A percentile compares a stretch with the other conserved stretches of the same genome.
Evolutionary conservation across 2,329 filamentous ascomycete genomes (phyloP).

Genomic region (Ophiostoma quercus): DNA sequence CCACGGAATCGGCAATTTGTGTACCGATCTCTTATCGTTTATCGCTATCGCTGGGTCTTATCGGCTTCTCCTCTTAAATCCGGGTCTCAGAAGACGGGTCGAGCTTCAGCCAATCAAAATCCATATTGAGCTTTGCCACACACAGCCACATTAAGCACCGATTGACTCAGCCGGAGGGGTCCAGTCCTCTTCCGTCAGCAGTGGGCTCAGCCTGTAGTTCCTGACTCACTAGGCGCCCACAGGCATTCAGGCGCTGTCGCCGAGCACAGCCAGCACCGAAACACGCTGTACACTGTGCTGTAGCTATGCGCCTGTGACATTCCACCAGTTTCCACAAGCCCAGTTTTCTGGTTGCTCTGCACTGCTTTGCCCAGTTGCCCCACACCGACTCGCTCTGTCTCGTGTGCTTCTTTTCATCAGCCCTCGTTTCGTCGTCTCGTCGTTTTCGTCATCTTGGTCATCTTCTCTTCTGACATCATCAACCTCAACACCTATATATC

Average conservation of each 20-base stretch:
- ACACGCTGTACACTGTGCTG: constrained; percentile 9
- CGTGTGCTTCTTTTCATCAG: constrained; percentile 3
- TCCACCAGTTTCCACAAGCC: constrained; percentile 24
- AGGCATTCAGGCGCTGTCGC: background rate
- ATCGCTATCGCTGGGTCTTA: background rate
- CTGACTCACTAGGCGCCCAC: background rate
- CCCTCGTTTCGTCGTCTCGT: constrained; percentile 1
- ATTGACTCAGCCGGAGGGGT: constrained; percentile 11
- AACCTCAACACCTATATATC: background rate
- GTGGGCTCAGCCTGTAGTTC: background rate
- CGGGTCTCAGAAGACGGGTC: background rate
- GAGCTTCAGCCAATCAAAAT: background rate
- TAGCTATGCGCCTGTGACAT: constrained; percentile 9
- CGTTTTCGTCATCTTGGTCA: constrained; percentile 3
- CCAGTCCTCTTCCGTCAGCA: background rate
- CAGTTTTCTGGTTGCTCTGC: constrained; percentile 14
- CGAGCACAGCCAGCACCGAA: background rate
- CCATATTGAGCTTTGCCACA: background rate
- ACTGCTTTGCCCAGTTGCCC: constrained; percentile 9
- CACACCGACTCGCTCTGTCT: background rate
- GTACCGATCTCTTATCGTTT: background rate
- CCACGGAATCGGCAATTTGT: background rate
- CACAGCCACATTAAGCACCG: background rate
- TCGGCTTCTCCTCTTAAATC: background rate
- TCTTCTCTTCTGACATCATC: constrained; percentile 2